phyloP scores from a whole-genome alignment of 768 basidiomycete genomes.

The Crucibulum laeve region DNA sequence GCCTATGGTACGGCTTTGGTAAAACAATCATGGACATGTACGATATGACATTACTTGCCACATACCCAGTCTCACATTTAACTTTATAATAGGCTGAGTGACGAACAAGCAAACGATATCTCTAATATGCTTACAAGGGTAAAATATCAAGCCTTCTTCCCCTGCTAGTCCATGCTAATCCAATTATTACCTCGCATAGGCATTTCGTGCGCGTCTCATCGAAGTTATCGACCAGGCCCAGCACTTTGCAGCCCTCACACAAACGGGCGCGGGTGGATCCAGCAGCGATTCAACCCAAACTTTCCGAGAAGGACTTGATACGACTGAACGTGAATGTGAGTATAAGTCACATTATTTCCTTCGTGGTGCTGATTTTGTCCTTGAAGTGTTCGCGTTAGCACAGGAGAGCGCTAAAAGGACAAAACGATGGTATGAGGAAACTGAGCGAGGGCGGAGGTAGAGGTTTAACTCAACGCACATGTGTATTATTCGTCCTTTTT shows the following conservation, averaged over 20 bases:
- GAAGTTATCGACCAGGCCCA: conserved; percentile 86
- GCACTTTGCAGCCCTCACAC: conserved; percentile 74
- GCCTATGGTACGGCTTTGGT: conserved; percentile 91
- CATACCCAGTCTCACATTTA: no score
- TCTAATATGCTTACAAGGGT: conserved; percentile 67
- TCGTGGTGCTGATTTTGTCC: conserved; percentile 6
- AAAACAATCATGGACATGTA: conserved; percentile 83
- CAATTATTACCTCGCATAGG: conserved; percentile 34
- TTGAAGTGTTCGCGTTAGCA: conserved; percentile 76
- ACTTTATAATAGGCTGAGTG: conserved; percentile 54
- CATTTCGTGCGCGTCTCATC: conserved; percentile 71
- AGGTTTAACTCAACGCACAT: conserved; percentile 9
- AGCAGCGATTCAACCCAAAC: conserved; percentile 59
- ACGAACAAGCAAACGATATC: conserved; percentile 68
- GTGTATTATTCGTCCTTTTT: conserved; percentile 22
- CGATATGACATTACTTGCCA: no score
- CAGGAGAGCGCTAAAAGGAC: conserved; percentile 77
- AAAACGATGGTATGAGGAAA: conserved; percentile 83
- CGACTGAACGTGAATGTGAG: conserved; percentile 89
- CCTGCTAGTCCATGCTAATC: conserved; percentile 1
- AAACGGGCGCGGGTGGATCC: conserved; percentile 47
- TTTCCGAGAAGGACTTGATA: conserved; percentile 89
- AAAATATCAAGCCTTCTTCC: conserved; percentile 16
- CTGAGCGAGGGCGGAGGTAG: conserved; percentile 47
- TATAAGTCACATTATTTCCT: conserved; percentile 8